Conservation (phyloP, 2,329 filamentous ascomycete genomes). For the Fusarium annulatum region DNA sequence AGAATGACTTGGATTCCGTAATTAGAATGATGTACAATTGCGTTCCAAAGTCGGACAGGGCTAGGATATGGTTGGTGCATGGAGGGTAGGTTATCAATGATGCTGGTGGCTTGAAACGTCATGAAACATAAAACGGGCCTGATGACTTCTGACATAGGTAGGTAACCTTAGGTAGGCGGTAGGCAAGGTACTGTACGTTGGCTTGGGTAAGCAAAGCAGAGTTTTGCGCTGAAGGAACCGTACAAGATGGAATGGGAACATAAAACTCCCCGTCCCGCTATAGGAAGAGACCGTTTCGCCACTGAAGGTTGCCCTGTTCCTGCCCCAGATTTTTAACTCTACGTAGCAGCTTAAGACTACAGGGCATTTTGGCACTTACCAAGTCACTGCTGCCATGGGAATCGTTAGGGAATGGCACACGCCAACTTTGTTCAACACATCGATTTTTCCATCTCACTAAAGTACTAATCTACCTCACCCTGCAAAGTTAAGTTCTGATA, state of each 20-base stretch:
- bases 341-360: slow-evolving; percentile 6
- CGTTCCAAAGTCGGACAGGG: slow-evolving; percentile 1
- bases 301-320: slow-evolving; percentile 16
- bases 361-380: background rate
- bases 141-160: slow-evolving; percentile 1
- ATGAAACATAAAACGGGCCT: slow-evolving; percentile 31
- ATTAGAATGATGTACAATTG: background rate
- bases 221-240: slow-evolving; percentile 5
- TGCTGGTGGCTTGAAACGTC: slow-evolving; percentile 25
- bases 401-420: background rate
- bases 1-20: background rate
- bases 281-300: slow-evolving; percentile 34
- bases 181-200: background rate
- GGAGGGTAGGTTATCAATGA: slow-evolving; percentile 12
- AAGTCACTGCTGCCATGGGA: background rate
- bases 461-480: background rate
- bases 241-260: slow-evolving; percentile 24
- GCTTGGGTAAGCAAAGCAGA: slow-evolving; percentile 21
- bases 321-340: slow-evolving; percentile 39
- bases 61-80: slow-evolving; percentile 10
- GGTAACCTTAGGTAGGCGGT: no score
- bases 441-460: background rate
- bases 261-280: slow-evolving; percentile 37
- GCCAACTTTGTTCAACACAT: background rate
- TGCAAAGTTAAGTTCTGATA: background rate